phyloP scores from a whole-genome alignment of 2,329 filamentous ascomycete species.

The Pseudopyricularia cyperi region DNA sequence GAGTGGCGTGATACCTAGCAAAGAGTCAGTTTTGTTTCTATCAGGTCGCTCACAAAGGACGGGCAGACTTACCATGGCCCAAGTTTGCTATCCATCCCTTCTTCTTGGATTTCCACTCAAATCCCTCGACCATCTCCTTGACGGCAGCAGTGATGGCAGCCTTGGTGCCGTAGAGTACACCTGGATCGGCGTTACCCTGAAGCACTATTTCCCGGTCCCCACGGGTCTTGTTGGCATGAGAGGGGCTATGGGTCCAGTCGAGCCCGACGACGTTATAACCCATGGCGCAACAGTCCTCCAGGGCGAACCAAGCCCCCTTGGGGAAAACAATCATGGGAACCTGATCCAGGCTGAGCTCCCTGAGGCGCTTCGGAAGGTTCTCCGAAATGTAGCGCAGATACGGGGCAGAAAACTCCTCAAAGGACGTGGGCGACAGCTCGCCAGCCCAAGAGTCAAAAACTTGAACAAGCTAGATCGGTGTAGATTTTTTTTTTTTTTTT shows the following conservation, averaged over 20 bases:
- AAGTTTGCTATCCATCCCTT: conserved; percentile 96
- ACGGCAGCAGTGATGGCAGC: conserved; percentile 73
- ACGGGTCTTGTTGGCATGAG: conserved; percentile 69
- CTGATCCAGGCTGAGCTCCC: conserved; percentile 59
- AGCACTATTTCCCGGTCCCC: conserved; percentile 62
- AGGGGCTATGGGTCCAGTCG: conserved; percentile 88
- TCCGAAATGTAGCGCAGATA: conserved; percentile 76
- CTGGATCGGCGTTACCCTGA: conserved; percentile 93
- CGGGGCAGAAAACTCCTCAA: conserved; percentile 74
- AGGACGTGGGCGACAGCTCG: conserved; percentile 74
- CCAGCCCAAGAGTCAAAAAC: conserved; percentile 98
- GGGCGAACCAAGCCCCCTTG: conserved; percentile 92
- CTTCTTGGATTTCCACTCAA: conserved; percentile 59
- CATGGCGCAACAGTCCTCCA: conserved; percentile 74
- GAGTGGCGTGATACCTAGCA: conserved; percentile 74
- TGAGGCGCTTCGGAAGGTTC: conserved; percentile 61
- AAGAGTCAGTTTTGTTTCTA: neutral
- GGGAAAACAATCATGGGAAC: conserved; percentile 98
- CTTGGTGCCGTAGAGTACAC: conserved; percentile 75
- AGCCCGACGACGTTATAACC: conserved; percentile 90
- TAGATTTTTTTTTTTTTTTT: neutral
- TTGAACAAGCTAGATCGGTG: conserved; percentile 56
- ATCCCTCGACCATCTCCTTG: conserved; percentile 76
- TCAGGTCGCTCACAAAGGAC: neutral
- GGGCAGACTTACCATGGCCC: conserved; percentile 60